Conservation (phyloP, 441 rosid genomes). For the Biscutella laevigata region DNA sequence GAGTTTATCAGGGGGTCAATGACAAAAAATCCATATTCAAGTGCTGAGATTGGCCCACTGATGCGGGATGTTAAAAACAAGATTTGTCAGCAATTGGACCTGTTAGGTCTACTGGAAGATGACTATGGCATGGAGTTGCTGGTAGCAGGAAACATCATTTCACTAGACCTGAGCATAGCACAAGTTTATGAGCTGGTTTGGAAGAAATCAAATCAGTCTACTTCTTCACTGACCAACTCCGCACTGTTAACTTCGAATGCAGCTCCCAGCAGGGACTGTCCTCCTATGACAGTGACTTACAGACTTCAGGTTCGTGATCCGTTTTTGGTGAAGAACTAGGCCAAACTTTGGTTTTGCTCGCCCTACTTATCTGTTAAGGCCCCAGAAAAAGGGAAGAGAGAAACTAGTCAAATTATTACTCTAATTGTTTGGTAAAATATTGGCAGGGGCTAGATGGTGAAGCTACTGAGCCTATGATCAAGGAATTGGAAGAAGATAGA, state of each 20-base stretch:
- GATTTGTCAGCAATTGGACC: conserved; percentile 94
- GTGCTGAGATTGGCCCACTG: conserved; percentile 97
- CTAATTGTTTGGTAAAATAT: conserved; percentile 16
- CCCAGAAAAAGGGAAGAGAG: neutral
- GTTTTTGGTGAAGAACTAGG: conserved; percentile 12
- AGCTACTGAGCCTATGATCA: conserved; percentile 99
- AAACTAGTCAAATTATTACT: neutral
- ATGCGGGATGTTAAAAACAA: conserved; percentile 99
- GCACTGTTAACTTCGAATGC: conserved; percentile 60
- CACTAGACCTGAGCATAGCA: conserved; percentile 96
- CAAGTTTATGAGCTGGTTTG: conserved; percentile 99
- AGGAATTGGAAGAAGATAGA: conserved; percentile 99
- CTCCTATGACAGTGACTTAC: conserved; percentile 98
- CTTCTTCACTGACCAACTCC: conserved; percentile 53
- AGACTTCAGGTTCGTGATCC: conserved; percentile 91
- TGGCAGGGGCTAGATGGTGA: conserved; percentile 98
- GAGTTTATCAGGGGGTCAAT: conserved; percentile 99
- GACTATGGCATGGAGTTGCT: conserved; percentile 98
- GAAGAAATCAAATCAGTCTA: conserved; percentile 93
- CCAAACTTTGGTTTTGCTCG: conserved; percentile 4
- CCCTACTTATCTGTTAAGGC: conserved; percentile 2
- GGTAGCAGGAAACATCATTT: conserved; percentile 97
- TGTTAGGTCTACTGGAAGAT: conserved; percentile 88
- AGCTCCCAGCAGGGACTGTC: conserved; percentile 68
- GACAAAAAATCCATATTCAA: conserved; percentile 99